A percentile compares a stretch with the other conserved stretches of the same genome.
Evolutionary conservation across 2,329 filamentous ascomycete species (phyloP).

Genomic region (Hortaea sp.): DNA sequence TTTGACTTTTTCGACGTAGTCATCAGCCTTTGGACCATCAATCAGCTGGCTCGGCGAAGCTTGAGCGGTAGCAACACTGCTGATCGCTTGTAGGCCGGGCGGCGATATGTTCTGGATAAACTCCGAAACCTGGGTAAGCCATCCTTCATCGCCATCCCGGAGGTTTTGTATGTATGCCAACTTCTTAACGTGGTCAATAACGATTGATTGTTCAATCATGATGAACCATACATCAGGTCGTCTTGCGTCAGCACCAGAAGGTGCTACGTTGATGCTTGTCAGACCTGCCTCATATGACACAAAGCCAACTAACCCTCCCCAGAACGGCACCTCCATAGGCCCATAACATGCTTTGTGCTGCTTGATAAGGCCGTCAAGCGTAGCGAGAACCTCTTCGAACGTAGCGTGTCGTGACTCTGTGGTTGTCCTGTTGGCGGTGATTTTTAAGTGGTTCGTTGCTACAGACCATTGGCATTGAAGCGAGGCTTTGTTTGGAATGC

Average conservation of each 20-base stretch:
- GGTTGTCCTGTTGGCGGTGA: slow-evolving; percentile 3
- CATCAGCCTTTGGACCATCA: slow-evolving; percentile 3
- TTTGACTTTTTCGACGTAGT: slow-evolving; percentile 58
- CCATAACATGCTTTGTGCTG: slow-evolving; percentile 25
- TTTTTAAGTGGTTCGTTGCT: slow-evolving; percentile 5
- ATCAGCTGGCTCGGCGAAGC: background rate
- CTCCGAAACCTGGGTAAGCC: slow-evolving; percentile 9
- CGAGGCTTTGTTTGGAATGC: slow-evolving; percentile 42
- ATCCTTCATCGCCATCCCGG: slow-evolving; percentile 30
- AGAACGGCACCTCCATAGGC: slow-evolving; percentile 47
- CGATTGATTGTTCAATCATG: slow-evolving; percentile 67
- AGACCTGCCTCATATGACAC: slow-evolving; percentile 78
- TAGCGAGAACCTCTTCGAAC: slow-evolving; percentile 30
- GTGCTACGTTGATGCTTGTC: slow-evolving; percentile 44
- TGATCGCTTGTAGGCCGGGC: slow-evolving; percentile 10
- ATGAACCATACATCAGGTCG: slow-evolving; percentile 64
- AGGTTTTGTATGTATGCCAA: slow-evolving; percentile 59
- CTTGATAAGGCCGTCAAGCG: slow-evolving; percentile 30
- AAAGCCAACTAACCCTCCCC: slow-evolving; percentile 77
- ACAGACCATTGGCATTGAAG: slow-evolving; percentile 16
- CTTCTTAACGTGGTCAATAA: slow-evolving; percentile 60
- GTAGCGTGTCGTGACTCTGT: background rate
- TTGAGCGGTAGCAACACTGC: too few relatives aligned
- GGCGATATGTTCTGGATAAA: slow-evolving; percentile 4
- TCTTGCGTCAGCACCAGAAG: slow-evolving; percentile 26